These are phyloP conservation scores for Tulasnella sp. DNA, from an alignment of 768 basidiomycete species.

Conservation along the genomic window DNA sequence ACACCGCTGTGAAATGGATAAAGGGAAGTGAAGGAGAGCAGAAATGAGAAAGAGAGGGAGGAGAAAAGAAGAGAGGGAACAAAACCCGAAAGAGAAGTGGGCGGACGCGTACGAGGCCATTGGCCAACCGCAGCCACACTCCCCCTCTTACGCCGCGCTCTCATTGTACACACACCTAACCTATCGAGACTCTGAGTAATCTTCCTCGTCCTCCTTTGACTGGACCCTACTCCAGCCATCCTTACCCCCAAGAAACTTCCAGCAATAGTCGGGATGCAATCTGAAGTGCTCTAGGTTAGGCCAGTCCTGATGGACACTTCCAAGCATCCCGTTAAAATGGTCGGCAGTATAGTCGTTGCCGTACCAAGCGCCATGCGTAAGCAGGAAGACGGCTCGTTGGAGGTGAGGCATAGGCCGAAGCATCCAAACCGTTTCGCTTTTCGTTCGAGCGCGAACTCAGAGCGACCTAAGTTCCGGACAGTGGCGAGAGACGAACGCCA, in stretches of 20 bases:
- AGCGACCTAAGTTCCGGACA: not conserved
- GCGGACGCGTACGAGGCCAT: no score
- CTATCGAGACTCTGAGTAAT: no score
- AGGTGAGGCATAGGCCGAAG: not conserved
- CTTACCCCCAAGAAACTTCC: not conserved
- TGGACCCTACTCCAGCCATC: not conserved
- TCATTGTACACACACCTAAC: no score
- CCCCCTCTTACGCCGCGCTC: no score
- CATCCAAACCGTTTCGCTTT: not conserved
- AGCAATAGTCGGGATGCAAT: not conserved
- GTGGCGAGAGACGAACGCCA: not conserved
- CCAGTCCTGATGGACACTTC: not conserved
- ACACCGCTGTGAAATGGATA: no score
- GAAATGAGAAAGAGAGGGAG: no score
- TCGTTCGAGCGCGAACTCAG: not conserved
- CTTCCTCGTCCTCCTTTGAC: not conserved
- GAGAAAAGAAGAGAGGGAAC: no score
- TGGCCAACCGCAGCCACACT: no score
- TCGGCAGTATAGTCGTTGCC: not conserved
- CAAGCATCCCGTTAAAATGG: not conserved
- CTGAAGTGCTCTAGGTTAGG: not conserved
- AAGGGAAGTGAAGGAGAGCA: no score
- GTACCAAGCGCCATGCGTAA: not conserved
- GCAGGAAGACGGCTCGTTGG: not conserved
- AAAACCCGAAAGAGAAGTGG: no score